phyloP scores from a whole-genome alignment of 495 filamentous ascomycete genomes.

The Talaromyces nanjingensis region DNA sequence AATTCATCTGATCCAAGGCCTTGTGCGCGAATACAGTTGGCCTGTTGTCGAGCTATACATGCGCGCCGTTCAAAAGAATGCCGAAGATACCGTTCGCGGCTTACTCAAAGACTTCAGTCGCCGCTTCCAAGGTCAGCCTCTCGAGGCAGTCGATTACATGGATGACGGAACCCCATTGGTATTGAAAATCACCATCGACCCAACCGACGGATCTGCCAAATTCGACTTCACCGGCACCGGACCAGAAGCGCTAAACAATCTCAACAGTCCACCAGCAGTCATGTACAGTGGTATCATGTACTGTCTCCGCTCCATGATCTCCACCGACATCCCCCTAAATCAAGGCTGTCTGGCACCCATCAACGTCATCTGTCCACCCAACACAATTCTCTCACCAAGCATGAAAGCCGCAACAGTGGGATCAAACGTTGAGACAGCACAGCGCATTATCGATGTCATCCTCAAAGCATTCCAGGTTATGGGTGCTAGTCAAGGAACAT shows the following conservation, averaged over 20 bases:
- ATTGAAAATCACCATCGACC: constrained; percentile 78
- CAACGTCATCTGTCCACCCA: constrained; percentile 73
- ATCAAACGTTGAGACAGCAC: constrained; percentile 87
- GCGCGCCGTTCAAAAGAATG: constrained; percentile 87
- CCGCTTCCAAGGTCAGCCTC: constrained; percentile 67
- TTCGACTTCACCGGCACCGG: constrained; percentile 87
- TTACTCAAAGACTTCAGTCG: constrained; percentile 75
- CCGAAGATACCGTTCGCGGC: constrained; percentile 75
- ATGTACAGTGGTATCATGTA: constrained; percentile 97
- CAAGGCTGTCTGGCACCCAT: constrained; percentile 92
- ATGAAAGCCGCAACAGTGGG: constrained; percentile 89
- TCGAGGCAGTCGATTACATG: constrained; percentile 86
- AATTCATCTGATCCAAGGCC: constrained; percentile 75
- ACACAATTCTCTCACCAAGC: constrained; percentile 78
- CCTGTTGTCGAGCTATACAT: constrained; percentile 94
- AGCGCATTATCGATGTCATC: constrained; percentile 92
- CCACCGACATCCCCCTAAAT: constrained; percentile 90
- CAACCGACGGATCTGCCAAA: constrained; percentile 72
- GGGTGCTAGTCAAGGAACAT: constrained; percentile 85
- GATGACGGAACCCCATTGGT: constrained; percentile 87
- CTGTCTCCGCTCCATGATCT: constrained; percentile 86
- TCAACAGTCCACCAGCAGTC: constrained; percentile 90
- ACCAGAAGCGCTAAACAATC: constrained; percentile 88
- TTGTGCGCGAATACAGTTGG: constrained; percentile 88
- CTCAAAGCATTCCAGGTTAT: constrained; percentile 85